Base-by-base conservation (phyloP, 345 rosid species). In the Populus deltoides region DNA sequence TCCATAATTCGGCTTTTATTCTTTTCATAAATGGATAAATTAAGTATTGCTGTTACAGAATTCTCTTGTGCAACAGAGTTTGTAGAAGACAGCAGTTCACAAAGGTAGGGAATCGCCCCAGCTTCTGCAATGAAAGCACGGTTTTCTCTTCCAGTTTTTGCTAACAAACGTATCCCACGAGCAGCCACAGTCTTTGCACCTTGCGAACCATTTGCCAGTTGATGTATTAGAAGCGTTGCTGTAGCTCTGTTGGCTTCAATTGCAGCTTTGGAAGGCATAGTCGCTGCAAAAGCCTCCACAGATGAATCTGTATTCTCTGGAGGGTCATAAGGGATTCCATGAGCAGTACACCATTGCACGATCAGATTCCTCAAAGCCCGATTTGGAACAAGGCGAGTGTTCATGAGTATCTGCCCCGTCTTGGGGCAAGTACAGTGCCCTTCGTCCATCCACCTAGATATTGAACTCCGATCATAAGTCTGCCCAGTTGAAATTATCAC, bases 71-170 rank as follows among this genome's bases (percentile, higher is more conserved):
- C 94, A 3, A 92, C 71, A 9, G 92, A 89, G 62, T 86, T 87
- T 17, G 78, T 13, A 20, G 97, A 94, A 11, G 87, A 89, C 0
- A 97, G 89, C 36, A 92, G 86, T 39, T 90, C 83, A 1, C 86
- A 7, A 49, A 97, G 88, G 68, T 91, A 88, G 17, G 95, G 98
- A 31, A 97, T 90, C 0, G 99, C 97, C 4, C 99, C 97, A 0
- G 97, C 97, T 79, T 92, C 93, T 1, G 98, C 97, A 43, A 97
- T 91, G 65, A 84, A 90, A 22, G 93, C 91, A 2, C 97, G 92
- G 81, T 97, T 97, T 67, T 94, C 97, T 78, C 88, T 94, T 29
- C 97, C 97, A 0, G 96, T 94, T 83, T 97, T 97, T 0, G 99
- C 93, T 41, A 97, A 66, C 79, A 94, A 79, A 25, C 98, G 95